These are phyloP conservation scores for Populus tremula DNA, from an alignment of 345 rosid species.

Conservation along the genomic window DNA sequence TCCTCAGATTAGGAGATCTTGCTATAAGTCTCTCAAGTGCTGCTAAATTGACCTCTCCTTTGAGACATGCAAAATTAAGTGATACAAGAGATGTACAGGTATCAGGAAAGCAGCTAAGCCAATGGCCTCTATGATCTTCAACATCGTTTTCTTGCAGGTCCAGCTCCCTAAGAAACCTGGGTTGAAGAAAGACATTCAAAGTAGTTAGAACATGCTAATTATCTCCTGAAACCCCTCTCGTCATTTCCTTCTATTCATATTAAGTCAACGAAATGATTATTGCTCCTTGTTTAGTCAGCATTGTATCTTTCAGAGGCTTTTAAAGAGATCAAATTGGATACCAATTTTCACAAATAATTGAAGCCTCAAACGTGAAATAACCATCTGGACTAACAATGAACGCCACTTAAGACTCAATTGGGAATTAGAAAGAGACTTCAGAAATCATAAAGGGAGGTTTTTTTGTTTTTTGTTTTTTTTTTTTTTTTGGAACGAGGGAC, in stretches of 20 bases:
- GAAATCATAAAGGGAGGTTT: neutral
- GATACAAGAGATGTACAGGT: slow-evolving; percentile 68
- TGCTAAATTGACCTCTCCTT: slow-evolving; percentile 68
- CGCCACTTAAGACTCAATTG: neutral
- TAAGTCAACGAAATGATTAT: neutral
- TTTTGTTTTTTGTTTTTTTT: too few relatives aligned
- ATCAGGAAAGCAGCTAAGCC: slow-evolving; percentile 91
- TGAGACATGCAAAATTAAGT: slow-evolving; percentile 89
- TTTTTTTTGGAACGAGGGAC: too few relatives aligned
- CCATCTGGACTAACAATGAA: neutral
- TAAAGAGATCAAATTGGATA: neutral
- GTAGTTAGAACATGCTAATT: neutral
- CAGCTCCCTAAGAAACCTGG: slow-evolving; percentile 81
- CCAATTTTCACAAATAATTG: neutral
- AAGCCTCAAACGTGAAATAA: neutral
- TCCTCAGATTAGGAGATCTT: slow-evolving; percentile 81
- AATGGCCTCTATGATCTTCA: slow-evolving; percentile 89
- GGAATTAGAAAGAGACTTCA: neutral
- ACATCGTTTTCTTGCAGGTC: slow-evolving; percentile 96
- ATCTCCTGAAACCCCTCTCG: neutral
- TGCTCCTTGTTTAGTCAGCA: neutral
- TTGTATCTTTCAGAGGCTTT: neutral
- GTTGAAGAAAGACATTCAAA: slow-evolving; percentile 6
- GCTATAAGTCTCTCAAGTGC: slow-evolving; percentile 87
- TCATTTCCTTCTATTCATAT: neutral